Percentiles rank a stretch among this genome's conserved stretches.
These are phyloP conservation scores for Fusarium sp. DNA, from an alignment of 2,329 filamentous ascomycete genomes.

Conservation along the genomic window DNA sequence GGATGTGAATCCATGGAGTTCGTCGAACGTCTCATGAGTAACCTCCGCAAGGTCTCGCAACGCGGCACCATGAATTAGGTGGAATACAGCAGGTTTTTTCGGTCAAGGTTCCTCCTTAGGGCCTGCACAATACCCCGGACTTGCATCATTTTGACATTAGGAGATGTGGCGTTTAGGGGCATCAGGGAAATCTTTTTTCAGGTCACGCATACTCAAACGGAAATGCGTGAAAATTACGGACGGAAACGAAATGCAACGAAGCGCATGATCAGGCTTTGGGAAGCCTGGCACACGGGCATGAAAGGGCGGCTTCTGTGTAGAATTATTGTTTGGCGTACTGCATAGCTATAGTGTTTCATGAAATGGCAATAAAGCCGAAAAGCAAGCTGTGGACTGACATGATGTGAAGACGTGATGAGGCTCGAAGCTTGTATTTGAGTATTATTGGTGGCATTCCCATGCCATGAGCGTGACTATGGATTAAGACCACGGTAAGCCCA, in stretches of 20 bases:
- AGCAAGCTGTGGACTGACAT: background rate
- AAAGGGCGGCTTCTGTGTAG: slow-evolving; percentile 23
- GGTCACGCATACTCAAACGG: slow-evolving; percentile 8
- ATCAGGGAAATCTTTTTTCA: background rate
- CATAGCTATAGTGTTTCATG: background rate
- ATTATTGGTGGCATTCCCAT: background rate
- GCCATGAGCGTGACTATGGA: background rate
- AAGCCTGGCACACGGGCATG: slow-evolving; percentile 2
- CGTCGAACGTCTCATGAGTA: slow-evolving; percentile 65
- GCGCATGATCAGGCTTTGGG: slow-evolving; percentile 9
- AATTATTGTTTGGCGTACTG: slow-evolving; percentile 12
- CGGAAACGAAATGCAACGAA: slow-evolving; percentile 9
- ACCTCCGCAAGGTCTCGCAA: slow-evolving; percentile 57
- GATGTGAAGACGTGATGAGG: background rate
- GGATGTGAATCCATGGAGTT: slow-evolving; percentile 59
- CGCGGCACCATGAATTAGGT: slow-evolving; percentile 17
- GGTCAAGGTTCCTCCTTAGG: background rate
- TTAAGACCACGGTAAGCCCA: background rate
- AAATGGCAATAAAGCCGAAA: background rate
- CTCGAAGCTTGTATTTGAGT: background rate
- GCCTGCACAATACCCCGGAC: slow-evolving; percentile 17
- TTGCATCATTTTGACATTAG: slow-evolving; percentile 12
- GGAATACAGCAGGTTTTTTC: background rate
- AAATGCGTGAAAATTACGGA: background rate
- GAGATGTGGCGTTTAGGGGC: slow-evolving; percentile 27